A percentile compares a stretch with the other conserved stretches of the same genome.
Evolutionary conservation across 129 eudicot species (phyloP).

Genomic region (Flaveria bidentis): DNA sequence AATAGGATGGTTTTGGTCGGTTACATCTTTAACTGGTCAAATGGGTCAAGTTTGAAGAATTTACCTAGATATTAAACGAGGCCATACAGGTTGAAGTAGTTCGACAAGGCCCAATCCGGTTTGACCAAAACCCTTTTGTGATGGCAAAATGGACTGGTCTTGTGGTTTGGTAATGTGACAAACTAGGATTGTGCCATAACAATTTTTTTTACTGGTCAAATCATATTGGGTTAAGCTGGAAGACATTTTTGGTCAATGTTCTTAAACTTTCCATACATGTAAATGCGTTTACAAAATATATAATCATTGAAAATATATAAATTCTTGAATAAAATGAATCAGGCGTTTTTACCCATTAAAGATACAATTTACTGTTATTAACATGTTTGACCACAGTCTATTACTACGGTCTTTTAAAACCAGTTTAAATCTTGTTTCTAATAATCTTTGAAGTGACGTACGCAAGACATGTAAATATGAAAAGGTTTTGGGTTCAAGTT

Average conservation of each 20-base stretch:
- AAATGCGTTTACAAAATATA: no score
- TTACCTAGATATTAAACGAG: background rate
- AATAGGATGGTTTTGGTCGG: background rate
- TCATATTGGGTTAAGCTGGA: background rate
- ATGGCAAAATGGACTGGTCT: background rate
- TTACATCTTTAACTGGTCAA: background rate
- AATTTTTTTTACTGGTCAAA: background rate
- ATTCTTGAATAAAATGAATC: background rate
- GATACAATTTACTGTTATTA: background rate
- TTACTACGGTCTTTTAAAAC: no score
- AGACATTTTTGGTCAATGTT: background rate
- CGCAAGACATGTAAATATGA: no score
- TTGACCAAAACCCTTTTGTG: background rate
- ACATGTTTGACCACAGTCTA: background rate
- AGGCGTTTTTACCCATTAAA: background rate
- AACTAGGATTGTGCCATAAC: background rate
- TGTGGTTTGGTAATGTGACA: background rate
- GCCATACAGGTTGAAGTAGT: background rate
- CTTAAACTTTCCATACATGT: background rate
- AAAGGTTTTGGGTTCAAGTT: no score
- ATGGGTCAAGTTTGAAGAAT: background rate
- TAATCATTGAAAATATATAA: background rate
- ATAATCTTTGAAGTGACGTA: no score
- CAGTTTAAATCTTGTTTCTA: no score
- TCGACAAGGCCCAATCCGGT: background rate